Evolutionary conservation across 345 rosid species (phyloP).

Genomic region (Linum usitatissimum): DNA sequence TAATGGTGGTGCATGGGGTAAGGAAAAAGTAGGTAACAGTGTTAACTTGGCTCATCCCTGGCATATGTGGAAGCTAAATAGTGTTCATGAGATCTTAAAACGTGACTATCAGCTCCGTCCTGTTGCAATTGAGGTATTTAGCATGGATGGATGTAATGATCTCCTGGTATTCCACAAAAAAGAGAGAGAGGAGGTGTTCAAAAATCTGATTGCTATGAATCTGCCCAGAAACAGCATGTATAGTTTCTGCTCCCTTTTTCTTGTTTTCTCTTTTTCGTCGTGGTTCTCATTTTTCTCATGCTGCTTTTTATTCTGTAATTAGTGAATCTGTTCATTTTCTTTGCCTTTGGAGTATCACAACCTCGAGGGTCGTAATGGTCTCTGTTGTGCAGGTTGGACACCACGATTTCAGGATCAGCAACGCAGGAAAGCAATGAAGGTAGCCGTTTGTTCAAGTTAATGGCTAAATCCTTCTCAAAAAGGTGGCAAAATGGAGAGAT

Average conservation of each 20-base stretch:
- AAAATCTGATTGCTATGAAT: slow-evolving; percentile 86
- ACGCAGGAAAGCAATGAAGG: slow-evolving; percentile 93
- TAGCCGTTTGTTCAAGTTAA: slow-evolving; percentile 76
- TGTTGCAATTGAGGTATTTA: slow-evolving; percentile 94
- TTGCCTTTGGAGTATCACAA: slow-evolving; percentile 14
- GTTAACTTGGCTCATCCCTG: slow-evolving; percentile 88
- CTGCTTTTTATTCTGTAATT: slow-evolving; percentile 1
- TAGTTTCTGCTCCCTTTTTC: slow-evolving; percentile 17
- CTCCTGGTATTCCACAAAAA: slow-evolving; percentile 93
- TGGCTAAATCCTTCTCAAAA: slow-evolving; percentile 95
- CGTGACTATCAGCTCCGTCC: slow-evolving; percentile 99
- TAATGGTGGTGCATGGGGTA: slow-evolving; percentile 99
- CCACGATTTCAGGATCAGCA: slow-evolving; percentile 86
- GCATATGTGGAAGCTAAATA: slow-evolving; percentile 97
- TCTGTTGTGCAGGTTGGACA: slow-evolving; percentile 63
- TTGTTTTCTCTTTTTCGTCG: not conserved
- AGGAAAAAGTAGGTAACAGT: slow-evolving; percentile 64
- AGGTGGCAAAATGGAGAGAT: slow-evolving; percentile 99
- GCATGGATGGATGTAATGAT: slow-evolving; percentile 99
- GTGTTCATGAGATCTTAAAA: slow-evolving; percentile 90
- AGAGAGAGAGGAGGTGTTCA: slow-evolving; percentile 99
- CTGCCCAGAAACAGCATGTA: slow-evolving; percentile 96
- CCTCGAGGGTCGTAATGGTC: slow-evolving; percentile 12
- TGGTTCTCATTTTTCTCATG: not conserved
- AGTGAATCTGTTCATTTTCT: not conserved